Conservation (phyloP, 495 filamentous ascomycete genomes). For the Penicillium ochrochloron region DNA sequence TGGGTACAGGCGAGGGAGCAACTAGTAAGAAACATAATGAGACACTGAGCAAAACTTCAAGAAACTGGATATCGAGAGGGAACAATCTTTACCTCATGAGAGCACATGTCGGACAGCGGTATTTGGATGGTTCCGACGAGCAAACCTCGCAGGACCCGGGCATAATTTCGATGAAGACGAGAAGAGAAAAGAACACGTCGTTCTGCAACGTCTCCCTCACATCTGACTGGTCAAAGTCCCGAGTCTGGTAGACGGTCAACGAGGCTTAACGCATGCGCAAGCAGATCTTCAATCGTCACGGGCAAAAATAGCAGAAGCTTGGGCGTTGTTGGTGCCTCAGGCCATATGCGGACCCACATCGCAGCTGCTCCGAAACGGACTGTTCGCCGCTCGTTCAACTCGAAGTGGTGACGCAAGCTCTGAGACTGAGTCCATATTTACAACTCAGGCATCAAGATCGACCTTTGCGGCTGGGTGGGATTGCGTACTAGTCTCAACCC, state of each 20-base stretch:
- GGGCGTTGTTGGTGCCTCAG: background rate
- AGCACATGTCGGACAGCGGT: constrained; percentile 68
- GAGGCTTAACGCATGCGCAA: constrained; percentile 1
- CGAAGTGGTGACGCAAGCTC: background rate
- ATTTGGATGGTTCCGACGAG: constrained; percentile 58
- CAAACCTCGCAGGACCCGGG: constrained; percentile 61
- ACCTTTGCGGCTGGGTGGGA: background rate
- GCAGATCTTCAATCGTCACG: background rate
- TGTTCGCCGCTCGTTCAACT: background rate
- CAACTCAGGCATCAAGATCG: background rate
- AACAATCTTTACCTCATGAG: constrained; percentile 57
- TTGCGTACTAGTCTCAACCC: background rate
- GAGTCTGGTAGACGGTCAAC: background rate
- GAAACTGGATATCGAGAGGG: background rate
- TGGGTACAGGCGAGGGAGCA: constrained; percentile 73
- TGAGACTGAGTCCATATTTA: background rate
- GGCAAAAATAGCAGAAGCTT: constrained; percentile 13
- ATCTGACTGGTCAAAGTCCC: constrained; percentile 8
- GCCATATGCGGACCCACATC: background rate
- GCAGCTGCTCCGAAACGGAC: background rate
- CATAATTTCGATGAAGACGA: constrained; percentile 27
- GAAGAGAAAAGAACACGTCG: background rate
- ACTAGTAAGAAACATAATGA: constrained; percentile 40
- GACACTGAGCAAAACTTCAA: constrained; percentile 16
- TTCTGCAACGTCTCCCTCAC: constrained; percentile 16